These are phyloP conservation scores for Fraxinus quadrangulata DNA, from an alignment of 257 asterid genomes.

Conservation along the genomic window DNA sequence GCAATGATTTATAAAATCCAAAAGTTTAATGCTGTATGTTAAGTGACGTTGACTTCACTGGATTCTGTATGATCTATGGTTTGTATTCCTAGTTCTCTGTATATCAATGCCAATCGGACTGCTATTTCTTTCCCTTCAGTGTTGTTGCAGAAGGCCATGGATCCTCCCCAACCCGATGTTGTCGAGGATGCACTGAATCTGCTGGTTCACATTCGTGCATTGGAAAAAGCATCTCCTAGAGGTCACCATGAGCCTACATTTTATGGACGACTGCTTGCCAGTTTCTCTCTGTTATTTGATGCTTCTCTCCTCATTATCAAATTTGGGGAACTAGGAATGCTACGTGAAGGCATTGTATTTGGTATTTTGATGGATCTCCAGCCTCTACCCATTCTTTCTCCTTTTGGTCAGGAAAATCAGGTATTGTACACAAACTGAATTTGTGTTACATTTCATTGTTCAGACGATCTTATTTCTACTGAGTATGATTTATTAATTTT, in stretches of 20 bases:
- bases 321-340: conserved; percentile 77
- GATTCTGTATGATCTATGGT: neutral
- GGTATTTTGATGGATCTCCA: conserved; percentile 85
- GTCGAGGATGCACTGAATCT: conserved; percentile 78
- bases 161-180: conserved; percentile 72
- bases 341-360: conserved; percentile 93
- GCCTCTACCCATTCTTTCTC: conserved; percentile 83
- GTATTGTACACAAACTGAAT: conserved; percentile 38
- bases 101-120: conserved; percentile 27
- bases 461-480: conserved; percentile 24
- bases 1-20: conserved; percentile 9
- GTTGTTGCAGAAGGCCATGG: conserved; percentile 87
- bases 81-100: conserved; percentile 8
- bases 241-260: conserved; percentile 78
- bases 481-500: conserved; percentile 25
- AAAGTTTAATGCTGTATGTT: neutral
- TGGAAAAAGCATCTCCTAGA: conserved; percentile 64
- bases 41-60: neutral
- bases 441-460: conserved; percentile 18
- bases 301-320: conserved; percentile 83
- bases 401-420: conserved; percentile 76
- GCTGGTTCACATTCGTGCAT: conserved; percentile 64
- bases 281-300: conserved; percentile 84
- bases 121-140: conserved; percentile 43
- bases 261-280: conserved; percentile 77